A percentile compares a stretch with the other conserved stretches of the same genome.
These are phyloP conservation scores for Calocybe indica DNA, from an alignment of 768 basidiomycete species.

Conservation along the genomic window DNA sequence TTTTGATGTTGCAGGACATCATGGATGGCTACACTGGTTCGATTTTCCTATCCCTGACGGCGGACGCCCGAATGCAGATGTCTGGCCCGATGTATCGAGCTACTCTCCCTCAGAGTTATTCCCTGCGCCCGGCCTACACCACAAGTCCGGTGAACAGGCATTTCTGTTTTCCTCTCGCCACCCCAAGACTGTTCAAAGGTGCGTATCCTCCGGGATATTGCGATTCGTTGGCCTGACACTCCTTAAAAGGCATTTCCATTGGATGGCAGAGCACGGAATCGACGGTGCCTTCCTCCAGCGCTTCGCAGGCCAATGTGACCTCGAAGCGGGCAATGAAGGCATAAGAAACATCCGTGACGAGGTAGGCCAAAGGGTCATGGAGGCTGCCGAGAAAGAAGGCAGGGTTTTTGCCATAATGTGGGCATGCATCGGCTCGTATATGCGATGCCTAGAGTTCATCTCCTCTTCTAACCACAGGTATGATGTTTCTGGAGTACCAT, in stretches of 20 bases:
- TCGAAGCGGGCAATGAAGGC: conserved; percentile 46
- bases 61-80: conserved; percentile 66
- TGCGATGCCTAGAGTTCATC: conserved; percentile 1
- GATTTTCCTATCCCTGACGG: conserved; percentile 60
- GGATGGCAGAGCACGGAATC: conserved; percentile 81
- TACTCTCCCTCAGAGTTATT: conserved; percentile 70
- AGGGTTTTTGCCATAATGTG: conserved; percentile 84
- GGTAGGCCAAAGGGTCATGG: conserved; percentile 59
- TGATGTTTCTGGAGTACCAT: conserved; percentile 73
- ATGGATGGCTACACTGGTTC: conserved; percentile 88
- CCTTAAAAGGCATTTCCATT: conserved; percentile 55
- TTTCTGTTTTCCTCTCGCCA: conserved; percentile 77
- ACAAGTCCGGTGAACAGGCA: conserved; percentile 49
- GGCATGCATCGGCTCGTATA: conserved; percentile 18
- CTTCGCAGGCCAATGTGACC: conserved; percentile 64
- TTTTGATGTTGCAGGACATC: conserved; percentile 41
- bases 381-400: conserved; percentile 76
- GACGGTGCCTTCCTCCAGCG: conserved; percentile 82
- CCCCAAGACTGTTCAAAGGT: conserved; percentile 64
- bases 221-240: neutral
- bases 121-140: conserved; percentile 59
- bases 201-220: conserved; percentile 10
- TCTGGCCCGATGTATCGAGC: conserved; percentile 75
- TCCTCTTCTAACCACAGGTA: conserved; percentile 46
- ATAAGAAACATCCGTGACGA: conserved; percentile 66